Conservation (phyloP, 352 stramenopile genomes). For the Globisporangium echinulatum region DNA sequence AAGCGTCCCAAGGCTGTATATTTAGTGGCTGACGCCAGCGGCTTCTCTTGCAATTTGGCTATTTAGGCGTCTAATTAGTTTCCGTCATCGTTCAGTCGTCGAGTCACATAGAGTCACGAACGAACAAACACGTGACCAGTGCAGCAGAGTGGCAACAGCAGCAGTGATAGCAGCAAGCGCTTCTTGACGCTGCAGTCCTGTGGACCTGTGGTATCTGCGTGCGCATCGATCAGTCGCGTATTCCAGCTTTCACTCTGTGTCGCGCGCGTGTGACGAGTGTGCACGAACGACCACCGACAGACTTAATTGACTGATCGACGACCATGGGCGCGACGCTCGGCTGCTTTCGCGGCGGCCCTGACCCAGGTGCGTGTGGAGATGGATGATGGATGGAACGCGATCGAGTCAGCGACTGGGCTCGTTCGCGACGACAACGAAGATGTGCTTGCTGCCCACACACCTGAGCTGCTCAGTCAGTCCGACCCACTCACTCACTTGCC, state of each 20-base stretch:
- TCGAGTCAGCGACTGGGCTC: too few species aligned
- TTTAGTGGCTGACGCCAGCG: not conserved
- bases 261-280: not conserved
- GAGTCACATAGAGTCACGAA: too few species aligned
- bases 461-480: too few species aligned
- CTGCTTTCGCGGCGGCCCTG: conserved; percentile 30
- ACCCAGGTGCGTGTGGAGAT: conserved; percentile 10
- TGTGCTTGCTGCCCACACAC: not conserved
- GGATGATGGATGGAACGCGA: not conserved
- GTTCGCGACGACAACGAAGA: too few species aligned
- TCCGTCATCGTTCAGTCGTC: not conserved
- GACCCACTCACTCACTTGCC: too few species aligned
- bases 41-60: not conserved
- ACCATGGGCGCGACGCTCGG: conserved; percentile 55
- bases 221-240: not conserved
- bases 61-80: not conserved
- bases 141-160: not conserved
- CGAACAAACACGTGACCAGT: too few species aligned
- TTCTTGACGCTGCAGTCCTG: not conserved
- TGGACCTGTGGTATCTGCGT: too few species aligned
- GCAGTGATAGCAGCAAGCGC: not conserved
- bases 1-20: not conserved
- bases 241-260: not conserved
- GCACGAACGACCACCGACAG: not conserved
- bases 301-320: not conserved